Evolutionary conservation across 2,329 filamentous ascomycete species (phyloP).

Genomic region (Cladobotryum protrusum): DNA sequence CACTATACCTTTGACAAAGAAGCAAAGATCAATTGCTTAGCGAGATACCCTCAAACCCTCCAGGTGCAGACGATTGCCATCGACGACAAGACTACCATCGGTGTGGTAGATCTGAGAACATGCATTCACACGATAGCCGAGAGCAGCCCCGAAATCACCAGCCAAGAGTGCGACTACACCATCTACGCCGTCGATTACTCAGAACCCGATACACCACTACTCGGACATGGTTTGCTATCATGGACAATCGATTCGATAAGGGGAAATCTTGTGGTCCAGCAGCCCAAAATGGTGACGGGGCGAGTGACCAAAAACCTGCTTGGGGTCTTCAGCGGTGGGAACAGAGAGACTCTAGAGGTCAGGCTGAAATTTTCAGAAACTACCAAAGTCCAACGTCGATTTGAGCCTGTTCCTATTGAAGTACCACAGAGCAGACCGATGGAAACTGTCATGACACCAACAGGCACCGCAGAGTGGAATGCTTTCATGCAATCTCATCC

Average conservation of each 20-base stretch:
- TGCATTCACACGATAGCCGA: conserved; percentile 77
- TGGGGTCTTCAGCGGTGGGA: conserved; percentile 74
- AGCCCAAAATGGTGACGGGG: conserved; percentile 75
- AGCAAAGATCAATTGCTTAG: conserved; percentile 81
- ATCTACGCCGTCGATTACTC: conserved; percentile 97
- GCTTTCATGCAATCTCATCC: conserved; percentile 69
- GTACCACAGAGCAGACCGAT: conserved; percentile 17
- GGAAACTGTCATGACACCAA: conserved; percentile 39
- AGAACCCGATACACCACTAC: conserved; percentile 85
- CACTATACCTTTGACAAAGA: conserved; percentile 93
- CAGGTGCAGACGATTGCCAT: conserved; percentile 74
- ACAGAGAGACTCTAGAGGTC: conserved; percentile 86
- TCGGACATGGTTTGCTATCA: conserved; percentile 93
- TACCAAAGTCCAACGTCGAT: conserved; percentile 44
- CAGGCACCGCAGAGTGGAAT: conserved; percentile 71
- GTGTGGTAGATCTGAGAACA: conserved; percentile 77
- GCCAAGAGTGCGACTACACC: conserved; percentile 76
- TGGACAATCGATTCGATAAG: conserved; percentile 56
- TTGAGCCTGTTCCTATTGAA: conserved; percentile 14
- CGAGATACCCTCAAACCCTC: conserved; percentile 73
- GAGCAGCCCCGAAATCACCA: conserved; percentile 74
- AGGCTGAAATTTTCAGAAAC: conserved; percentile 81
- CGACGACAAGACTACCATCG: conserved; percentile 75
- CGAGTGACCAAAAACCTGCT: conserved; percentile 82
- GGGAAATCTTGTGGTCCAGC: conserved; percentile 39